Conservation (phyloP, 1,284 basidiomycete species). For the Ganoderma leucocontextum region DNA sequence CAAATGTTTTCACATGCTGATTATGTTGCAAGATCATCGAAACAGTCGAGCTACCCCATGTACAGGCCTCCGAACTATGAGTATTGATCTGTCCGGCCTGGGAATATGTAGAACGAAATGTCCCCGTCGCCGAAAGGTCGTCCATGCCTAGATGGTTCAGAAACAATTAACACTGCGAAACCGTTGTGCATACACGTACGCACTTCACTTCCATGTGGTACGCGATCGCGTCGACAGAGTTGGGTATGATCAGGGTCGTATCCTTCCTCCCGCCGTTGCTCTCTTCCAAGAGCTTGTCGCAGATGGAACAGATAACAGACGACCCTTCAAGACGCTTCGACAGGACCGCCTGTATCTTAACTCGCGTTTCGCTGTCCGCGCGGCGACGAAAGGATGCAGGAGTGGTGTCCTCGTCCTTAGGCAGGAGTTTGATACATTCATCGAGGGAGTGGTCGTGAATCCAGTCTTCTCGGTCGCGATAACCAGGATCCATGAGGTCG, state of each 20-base stretch:
- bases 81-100: too few relatives aligned
- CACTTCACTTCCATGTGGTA: not conserved
- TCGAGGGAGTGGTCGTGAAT: not conserved
- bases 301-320: not conserved
- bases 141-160: not conserved
- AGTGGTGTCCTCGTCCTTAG: not conserved
- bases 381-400: not conserved
- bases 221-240: not conserved
- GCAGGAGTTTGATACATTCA: not conserved
- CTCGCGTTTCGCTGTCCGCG: not conserved
- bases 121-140: not conserved
- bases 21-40: too few relatives aligned
- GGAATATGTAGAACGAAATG: not conserved
- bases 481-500: not conserved
- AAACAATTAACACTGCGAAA: not conserved
- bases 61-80: too few relatives aligned
- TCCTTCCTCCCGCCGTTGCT: not conserved
- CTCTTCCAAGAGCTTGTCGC: not conserved
- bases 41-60: too few relatives aligned
- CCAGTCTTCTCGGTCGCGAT: not conserved
- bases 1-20: too few relatives aligned
- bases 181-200: too few relatives aligned
- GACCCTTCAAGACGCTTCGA: not conserved
- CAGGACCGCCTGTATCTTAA: not conserved
- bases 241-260: not conserved